Evolutionary conservation across 2,329 filamentous ascomycete genomes (phyloP).

Genomic region (Nigrograna mackinnonii): DNA sequence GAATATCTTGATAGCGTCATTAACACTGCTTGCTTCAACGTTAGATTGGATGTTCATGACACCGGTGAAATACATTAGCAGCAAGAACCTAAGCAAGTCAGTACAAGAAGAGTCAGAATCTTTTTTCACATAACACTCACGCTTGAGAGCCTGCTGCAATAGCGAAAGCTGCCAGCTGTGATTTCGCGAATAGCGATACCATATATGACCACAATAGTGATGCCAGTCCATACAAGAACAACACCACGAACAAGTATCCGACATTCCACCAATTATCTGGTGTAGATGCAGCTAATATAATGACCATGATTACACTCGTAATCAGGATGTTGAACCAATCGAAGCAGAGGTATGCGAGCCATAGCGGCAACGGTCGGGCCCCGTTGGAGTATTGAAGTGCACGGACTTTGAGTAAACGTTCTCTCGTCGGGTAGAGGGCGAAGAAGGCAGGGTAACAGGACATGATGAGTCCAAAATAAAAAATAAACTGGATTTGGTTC

Average conservation of each 20-base stretch:
- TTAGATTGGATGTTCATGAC: slow-evolving; percentile 19
- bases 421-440: slow-evolving; percentile 79
- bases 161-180: slow-evolving; percentile 79
- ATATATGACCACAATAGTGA: slow-evolving; percentile 77
- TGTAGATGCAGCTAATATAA: slow-evolving; percentile 61
- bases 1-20: slow-evolving; percentile 60
- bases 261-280: slow-evolving; percentile 71
- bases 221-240: slow-evolving; percentile 78
- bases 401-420: slow-evolving; percentile 76
- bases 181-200: slow-evolving; percentile 76
- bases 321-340: slow-evolving; percentile 74
- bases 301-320: slow-evolving; percentile 68
- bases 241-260: slow-evolving; percentile 77
- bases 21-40: slow-evolving; percentile 13
- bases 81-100: slow-evolving; percentile 24
- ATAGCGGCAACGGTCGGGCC: slow-evolving; percentile 70
- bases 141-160: slow-evolving; percentile 76
- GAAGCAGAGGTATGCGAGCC: slow-evolving; percentile 75
- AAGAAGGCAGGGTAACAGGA: slow-evolving; percentile 82
- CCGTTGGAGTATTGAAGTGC: slow-evolving; percentile 86
- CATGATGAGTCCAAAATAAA: slow-evolving; percentile 80
- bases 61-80: slow-evolving; percentile 47
- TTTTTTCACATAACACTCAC: background rate
- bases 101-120: background rate
- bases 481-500: slow-evolving; percentile 69